phyloP scores from a whole-genome alignment of 2,329 filamentous ascomycete species.

The Ophiognomonia clavigignenti-juglandacearum region DNA sequence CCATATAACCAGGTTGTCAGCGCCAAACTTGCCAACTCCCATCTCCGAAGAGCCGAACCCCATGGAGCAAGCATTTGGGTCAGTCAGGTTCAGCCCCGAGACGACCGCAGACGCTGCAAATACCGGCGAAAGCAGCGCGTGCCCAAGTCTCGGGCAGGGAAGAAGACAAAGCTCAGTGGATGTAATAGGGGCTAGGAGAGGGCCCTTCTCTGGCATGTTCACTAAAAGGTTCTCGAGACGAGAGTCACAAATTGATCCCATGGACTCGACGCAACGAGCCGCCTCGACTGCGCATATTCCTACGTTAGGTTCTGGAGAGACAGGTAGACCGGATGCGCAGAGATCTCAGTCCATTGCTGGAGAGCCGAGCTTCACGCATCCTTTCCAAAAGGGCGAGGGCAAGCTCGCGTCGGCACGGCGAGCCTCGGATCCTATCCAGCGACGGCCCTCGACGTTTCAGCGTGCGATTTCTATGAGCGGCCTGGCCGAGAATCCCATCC shows the following conservation, averaged over 20 bases:
- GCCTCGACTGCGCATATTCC: neutral
- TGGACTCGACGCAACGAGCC: neutral
- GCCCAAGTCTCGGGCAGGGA: neutral
- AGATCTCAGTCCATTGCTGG: neutral
- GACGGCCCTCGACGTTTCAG: neutral
- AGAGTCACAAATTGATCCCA: neutral
- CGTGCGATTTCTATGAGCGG: neutral
- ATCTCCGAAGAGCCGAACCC: neutral
- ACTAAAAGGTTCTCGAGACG: neutral
- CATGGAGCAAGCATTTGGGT: neutral
- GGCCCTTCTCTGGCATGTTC: neutral
- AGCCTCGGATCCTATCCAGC: neutral
- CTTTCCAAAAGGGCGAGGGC: neutral
- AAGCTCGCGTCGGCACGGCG: neutral
- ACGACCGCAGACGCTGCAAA: neutral
- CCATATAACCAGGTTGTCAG: neutral
- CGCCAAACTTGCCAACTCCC: neutral
- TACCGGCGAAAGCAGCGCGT: neutral
- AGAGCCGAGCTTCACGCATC: neutral
- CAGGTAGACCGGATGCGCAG: neutral
- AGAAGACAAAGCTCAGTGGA: neutral
- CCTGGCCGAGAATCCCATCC: neutral
- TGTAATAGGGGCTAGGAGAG: neutral
- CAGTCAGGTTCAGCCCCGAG: neutral
- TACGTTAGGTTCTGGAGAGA: neutral